phyloP scores from a whole-genome alignment of 73 alveolate species.

The Stentor roeselii region DNA sequence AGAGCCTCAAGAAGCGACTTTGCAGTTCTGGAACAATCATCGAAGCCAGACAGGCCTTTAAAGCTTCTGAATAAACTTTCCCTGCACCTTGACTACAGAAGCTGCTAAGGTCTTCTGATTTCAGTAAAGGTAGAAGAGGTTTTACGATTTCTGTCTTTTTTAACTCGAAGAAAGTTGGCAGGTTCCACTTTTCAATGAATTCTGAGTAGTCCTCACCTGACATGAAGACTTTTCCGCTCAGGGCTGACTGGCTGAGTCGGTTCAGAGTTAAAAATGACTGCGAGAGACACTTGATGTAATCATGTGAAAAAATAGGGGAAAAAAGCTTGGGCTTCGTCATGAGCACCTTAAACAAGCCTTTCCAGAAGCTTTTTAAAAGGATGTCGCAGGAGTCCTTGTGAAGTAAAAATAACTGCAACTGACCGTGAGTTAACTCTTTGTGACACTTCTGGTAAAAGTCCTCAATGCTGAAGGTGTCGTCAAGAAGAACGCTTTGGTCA shows the following conservation, averaged over 20 bases:
- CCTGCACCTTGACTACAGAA: neutral
- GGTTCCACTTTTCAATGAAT: neutral
- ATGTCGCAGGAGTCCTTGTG: neutral
- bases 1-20: neutral
- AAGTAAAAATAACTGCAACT: neutral
- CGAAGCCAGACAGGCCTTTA: neutral
- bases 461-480: neutral
- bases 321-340: neutral
- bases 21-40: neutral
- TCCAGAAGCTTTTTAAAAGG: neutral
- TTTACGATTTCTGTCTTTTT: neutral
- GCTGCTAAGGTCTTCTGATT: neutral
- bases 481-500: neutral
- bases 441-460: neutral
- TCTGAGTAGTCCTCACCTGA: neutral
- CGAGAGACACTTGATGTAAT: neutral
- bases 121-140: neutral
- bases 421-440: neutral
- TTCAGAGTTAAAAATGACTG: neutral
- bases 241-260: neutral
- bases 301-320: slow-evolving; percentile 5
- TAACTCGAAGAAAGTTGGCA: slow-evolving; percentile 18
- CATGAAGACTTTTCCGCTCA: neutral
- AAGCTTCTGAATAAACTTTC: neutral
- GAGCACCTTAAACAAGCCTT: neutral